Evolutionary conservation across 352 stramenopile genomes (phyloP).

Genomic region (Peronosclerospora sorghi): DNA sequence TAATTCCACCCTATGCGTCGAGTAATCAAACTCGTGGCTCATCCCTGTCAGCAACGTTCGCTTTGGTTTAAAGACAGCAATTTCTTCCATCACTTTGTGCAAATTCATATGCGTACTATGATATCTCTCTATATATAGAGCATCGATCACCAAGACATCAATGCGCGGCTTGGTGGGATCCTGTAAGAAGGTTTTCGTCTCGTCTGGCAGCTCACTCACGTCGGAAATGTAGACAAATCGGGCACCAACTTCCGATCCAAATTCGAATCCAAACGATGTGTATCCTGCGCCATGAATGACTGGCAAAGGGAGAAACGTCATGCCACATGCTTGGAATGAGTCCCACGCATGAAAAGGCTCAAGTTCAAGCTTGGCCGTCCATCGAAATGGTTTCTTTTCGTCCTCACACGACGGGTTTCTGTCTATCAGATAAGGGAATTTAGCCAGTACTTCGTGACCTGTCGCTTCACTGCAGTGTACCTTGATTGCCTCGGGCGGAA

Average conservation of each 20-base stretch:
- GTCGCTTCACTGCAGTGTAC: conserved; percentile 56
- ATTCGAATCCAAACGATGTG: conserved; percentile 70
- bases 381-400: conserved; percentile 43
- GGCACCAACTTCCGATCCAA: conserved; percentile 49
- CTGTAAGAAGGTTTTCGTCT: conserved; percentile 46
- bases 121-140: conserved; percentile 58
- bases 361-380: conserved; percentile 70
- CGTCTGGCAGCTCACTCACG: conserved; percentile 62
- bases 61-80: conserved; percentile 50
- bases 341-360: conserved; percentile 42
- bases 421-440: conserved; percentile 77
- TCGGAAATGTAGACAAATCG: conserved; percentile 85
- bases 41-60: conserved; percentile 77
- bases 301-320: conserved; percentile 56
- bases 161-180: conserved; percentile 40
- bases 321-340: conserved; percentile 34
- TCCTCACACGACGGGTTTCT: conserved; percentile 13
- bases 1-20: conserved; percentile 33
- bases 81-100: conserved; percentile 49
- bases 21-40: conserved; percentile 80
- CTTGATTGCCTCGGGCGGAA: conserved; percentile 34
- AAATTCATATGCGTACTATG: conserved; percentile 85
- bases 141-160: conserved; percentile 78
- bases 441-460: conserved; percentile 38
- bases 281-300: conserved; percentile 78